Conservation (phyloP, 345 rosid species). For the Tarenaya hassleriana region DNA sequence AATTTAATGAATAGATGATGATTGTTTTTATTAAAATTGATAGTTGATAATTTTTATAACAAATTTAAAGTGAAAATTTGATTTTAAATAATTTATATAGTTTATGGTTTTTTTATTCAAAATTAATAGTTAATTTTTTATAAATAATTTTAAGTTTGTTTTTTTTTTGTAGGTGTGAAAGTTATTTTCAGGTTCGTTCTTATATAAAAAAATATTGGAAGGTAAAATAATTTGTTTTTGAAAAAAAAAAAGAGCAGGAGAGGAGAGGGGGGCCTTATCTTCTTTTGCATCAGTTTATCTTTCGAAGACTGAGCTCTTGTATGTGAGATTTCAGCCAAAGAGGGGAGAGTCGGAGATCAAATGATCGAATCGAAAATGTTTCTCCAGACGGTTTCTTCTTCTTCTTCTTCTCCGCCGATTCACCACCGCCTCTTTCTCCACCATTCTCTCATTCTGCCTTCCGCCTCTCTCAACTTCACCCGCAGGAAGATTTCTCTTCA, state of each 20-base stretch:
- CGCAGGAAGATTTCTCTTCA: slow-evolving; percentile 32
- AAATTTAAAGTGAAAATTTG: too few species aligned
- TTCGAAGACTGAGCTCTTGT: slow-evolving; percentile 8
- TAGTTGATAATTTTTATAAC: too few species aligned
- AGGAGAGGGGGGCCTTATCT: slow-evolving; percentile 2
- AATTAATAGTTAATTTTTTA: too few species aligned
- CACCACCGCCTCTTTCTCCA: slow-evolving; percentile 25
- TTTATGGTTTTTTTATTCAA: too few species aligned
- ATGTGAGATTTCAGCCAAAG: not conserved
- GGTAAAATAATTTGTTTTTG: too few species aligned
- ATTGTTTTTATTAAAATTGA: too few species aligned
- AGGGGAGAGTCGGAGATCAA: not conserved
- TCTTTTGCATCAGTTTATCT: not conserved
- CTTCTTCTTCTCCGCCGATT: slow-evolving; percentile 33
- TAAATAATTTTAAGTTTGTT: too few species aligned
- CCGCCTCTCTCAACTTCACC: slow-evolving; percentile 25
- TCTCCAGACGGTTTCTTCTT: slow-evolving; percentile 39
- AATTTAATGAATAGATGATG: too few species aligned
- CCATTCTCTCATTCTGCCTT: slow-evolving; percentile 27
- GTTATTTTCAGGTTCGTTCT: too few species aligned
- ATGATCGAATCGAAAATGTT: slow-evolving; percentile 39
- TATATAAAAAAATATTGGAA: too few species aligned
- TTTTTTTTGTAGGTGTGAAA: too few species aligned
- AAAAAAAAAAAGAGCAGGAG: not conserved
- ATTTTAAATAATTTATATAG: too few species aligned